Conservation (phyloP, 2,329 filamentous ascomycete species). For the Amesomyces nigricolor region DNA sequence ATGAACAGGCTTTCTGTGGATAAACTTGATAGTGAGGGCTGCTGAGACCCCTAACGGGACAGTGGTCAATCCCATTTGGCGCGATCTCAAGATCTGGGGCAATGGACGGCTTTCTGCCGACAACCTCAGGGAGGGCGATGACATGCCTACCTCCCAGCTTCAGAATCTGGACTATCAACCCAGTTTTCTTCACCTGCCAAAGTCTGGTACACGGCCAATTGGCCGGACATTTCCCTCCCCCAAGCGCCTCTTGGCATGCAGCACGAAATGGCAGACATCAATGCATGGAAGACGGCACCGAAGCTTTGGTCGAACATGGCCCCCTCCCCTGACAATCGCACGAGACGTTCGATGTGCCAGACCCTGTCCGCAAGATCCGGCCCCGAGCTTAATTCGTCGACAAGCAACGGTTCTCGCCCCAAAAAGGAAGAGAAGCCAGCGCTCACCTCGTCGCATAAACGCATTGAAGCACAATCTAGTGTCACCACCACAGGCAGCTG, state of each 20-base stretch:
- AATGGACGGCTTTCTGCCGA: no score
- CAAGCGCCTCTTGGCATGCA: constrained; percentile 15
- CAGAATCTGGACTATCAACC: background rate
- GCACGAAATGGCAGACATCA: background rate
- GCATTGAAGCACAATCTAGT: constrained; percentile 28
- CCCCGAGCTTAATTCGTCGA: background rate
- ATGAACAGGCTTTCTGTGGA: background rate
- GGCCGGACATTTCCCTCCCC: constrained; percentile 10
- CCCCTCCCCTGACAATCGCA: background rate
- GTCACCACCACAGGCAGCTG: constrained; percentile 18
- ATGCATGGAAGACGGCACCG: constrained; percentile 12
- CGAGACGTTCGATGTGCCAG: background rate
- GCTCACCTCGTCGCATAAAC: constrained; percentile 24
- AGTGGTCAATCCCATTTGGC: no score
- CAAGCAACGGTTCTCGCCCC: background rate
- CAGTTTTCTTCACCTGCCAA: background rate
- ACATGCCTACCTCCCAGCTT: no score
- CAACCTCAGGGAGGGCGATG: no score
- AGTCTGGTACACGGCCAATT: background rate
- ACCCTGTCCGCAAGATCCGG: background rate
- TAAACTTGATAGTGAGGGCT: background rate
- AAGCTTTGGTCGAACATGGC: constrained; percentile 1
- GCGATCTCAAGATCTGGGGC: no score
- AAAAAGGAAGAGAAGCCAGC: background rate
- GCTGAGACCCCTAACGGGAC: no score